phyloP scores from a whole-genome alignment of 2,329 filamentous ascomycete genomes.

The Exophiala sideris region DNA sequence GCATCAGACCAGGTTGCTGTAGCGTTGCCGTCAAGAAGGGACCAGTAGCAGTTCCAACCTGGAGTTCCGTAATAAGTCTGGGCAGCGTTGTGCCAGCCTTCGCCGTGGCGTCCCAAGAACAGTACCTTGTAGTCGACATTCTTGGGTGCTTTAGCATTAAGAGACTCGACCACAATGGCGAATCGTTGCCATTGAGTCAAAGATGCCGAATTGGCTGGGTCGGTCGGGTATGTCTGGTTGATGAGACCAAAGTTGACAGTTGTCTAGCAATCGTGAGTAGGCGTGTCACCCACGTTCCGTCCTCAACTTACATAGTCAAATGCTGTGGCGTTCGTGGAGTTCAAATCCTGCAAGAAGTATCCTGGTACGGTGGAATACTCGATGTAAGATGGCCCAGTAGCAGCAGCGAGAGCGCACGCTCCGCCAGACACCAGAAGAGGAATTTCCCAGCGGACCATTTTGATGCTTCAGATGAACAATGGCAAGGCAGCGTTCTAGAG shows the following conservation, averaged over 20 bases:
- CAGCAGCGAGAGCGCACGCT: background rate
- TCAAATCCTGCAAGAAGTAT: slow-evolving; percentile 52
- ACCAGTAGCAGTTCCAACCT: slow-evolving; percentile 62
- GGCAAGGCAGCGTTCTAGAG: no score
- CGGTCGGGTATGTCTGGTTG: slow-evolving; percentile 42
- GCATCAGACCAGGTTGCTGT: slow-evolving; percentile 57
- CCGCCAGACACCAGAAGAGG: slow-evolving; percentile 11
- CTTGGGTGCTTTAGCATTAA: slow-evolving; percentile 41
- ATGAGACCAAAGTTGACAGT: slow-evolving; percentile 51
- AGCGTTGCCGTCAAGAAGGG: slow-evolving; percentile 55
- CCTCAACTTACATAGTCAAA: slow-evolving; percentile 48
- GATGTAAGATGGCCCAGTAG: slow-evolving; percentile 11
- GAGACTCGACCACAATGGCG: slow-evolving; percentile 41
- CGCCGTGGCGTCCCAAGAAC: slow-evolving; percentile 59
- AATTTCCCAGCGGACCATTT: slow-evolving; percentile 11
- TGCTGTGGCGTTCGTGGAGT: slow-evolving; percentile 42
- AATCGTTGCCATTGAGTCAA: slow-evolving; percentile 57
- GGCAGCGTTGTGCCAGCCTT: slow-evolving; percentile 61
- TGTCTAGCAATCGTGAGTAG: slow-evolving; percentile 30
- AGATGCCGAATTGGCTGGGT: slow-evolving; percentile 33
- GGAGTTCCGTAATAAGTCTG: slow-evolving; percentile 57
- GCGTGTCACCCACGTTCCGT: background rate
- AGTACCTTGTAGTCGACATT: slow-evolving; percentile 53
- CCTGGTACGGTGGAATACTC: slow-evolving; percentile 43
- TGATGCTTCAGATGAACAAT: background rate